These are phyloP conservation scores for Globisporangium recalcitrans DNA, from an alignment of 352 stramenopile genomes.

Conservation along the genomic window DNA sequence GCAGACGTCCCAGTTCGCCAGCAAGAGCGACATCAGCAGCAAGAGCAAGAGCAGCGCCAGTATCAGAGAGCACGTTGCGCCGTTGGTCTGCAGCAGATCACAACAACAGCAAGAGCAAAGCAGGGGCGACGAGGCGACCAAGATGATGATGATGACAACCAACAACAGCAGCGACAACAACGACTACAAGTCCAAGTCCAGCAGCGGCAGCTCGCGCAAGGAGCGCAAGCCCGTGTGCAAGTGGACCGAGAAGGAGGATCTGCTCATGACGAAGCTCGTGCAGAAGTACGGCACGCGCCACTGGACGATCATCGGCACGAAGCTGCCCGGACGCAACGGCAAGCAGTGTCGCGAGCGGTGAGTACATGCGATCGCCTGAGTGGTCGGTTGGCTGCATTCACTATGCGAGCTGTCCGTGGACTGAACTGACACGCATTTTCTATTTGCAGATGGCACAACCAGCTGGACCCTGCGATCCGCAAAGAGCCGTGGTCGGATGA, in stretches of 20 bases:
- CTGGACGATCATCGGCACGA: conserved; percentile 97
- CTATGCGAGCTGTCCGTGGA: background rate
- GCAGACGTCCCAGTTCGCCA: background rate
- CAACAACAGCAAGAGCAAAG: background rate
- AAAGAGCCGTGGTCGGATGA: conserved; percentile 90
- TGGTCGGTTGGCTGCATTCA: background rate
- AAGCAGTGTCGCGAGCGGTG: conserved; percentile 94
- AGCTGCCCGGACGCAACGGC: conserved; percentile 89
- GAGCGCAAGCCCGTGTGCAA: conserved; percentile 81
- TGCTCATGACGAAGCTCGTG: conserved; percentile 84
- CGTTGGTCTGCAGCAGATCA: background rate
- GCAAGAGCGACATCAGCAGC: background rate
- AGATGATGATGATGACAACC: background rate
- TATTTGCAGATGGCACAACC: conserved; percentile 89
- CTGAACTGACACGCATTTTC: background rate
- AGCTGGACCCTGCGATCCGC: conserved; percentile 91
- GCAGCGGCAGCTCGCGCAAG: conserved; percentile 25
- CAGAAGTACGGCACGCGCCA: conserved; percentile 92
- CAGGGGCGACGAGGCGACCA: background rate
- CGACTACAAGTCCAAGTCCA: background rate
- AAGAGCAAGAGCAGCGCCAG: background rate
- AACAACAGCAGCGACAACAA: background rate
- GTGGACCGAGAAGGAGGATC: conserved; percentile 87
- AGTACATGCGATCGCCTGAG: background rate
- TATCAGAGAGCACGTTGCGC: background rate